A percentile compares a stretch with the other conserved stretches of the same genome.
Conservation (phyloP, 2,329 filamentous ascomycete species). For the Aschersonia sp. region DNA sequence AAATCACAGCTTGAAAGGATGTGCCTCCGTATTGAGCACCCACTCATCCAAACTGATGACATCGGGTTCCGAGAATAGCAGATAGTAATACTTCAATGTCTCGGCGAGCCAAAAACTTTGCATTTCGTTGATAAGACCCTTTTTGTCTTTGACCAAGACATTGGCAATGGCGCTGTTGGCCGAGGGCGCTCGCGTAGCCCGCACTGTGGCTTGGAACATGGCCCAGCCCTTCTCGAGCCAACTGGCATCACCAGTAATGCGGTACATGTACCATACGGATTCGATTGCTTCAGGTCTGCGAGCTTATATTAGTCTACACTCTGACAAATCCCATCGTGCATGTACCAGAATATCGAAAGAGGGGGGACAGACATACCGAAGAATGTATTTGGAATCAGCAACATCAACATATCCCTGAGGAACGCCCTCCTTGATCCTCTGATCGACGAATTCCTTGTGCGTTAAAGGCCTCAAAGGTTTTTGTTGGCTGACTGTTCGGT, state of each 20-base stretch:
- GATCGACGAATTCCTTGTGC: conserved; percentile 38
- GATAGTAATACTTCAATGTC: conserved; percentile 66
- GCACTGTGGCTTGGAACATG: conserved; percentile 65
- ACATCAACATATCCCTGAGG: conserved; percentile 37
- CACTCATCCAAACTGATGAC: conserved; percentile 47
- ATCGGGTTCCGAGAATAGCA: conserved; percentile 48
- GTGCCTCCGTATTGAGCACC: conserved; percentile 52
- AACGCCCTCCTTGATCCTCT: conserved; percentile 29
- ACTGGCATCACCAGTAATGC: conserved; percentile 62
- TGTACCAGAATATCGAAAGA: too few relatives aligned
- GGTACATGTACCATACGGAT: conserved; percentile 80
- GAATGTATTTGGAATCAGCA: conserved; percentile 36
- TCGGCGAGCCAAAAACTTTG: conserved; percentile 71
- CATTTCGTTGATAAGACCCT: conserved; percentile 45
- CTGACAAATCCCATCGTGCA: too few relatives aligned
- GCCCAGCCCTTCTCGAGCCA: conserved; percentile 77
- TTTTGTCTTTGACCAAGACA: conserved; percentile 32
- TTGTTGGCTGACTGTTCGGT: background rate
- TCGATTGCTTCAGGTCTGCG: conserved; percentile 71
- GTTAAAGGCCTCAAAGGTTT: conserved; percentile 12
- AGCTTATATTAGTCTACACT: too few relatives aligned
- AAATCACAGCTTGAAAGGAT: conserved; percentile 30
- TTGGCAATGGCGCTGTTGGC: conserved; percentile 59
- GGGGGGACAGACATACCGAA: conserved; percentile 32
- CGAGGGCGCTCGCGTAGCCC: conserved; percentile 47